Conservation (phyloP, 164 flowering plant genomes). For the Annona squamosa region DNA sequence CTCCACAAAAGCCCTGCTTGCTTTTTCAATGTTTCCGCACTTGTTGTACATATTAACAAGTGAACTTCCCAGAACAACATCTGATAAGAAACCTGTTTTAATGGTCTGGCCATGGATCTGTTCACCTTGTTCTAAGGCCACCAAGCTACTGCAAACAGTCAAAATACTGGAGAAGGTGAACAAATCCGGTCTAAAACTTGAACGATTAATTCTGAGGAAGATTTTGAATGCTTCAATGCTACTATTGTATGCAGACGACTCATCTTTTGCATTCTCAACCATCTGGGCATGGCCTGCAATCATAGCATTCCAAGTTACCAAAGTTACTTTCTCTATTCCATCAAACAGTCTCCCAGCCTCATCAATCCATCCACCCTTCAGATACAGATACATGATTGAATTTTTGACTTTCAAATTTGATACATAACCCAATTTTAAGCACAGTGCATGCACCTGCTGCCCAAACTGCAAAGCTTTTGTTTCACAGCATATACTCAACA, state of each 20-base stretch:
- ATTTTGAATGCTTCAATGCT: slow-evolving; percentile 63
- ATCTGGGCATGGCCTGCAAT: slow-evolving; percentile 76
- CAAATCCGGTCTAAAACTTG: slow-evolving; percentile 55
- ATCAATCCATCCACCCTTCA: slow-evolving; percentile 47
- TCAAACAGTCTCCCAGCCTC: slow-evolving; percentile 54
- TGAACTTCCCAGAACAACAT: slow-evolving; percentile 77
- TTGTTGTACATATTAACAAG: slow-evolving; percentile 64
- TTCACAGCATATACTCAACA: slow-evolving; percentile 59
- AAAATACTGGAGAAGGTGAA: slow-evolving; percentile 68
- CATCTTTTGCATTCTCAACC: slow-evolving; percentile 36
- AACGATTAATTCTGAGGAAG: slow-evolving; percentile 42
- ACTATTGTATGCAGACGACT: slow-evolving; percentile 30
- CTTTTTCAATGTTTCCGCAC: slow-evolving; percentile 53
- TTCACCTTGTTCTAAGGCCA: slow-evolving; percentile 71
- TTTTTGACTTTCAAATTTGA: slow-evolving; percentile 38
- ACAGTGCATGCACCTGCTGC: slow-evolving; percentile 53
- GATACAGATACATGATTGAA: slow-evolving; percentile 73
- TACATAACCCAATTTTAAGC: slow-evolving; percentile 47
- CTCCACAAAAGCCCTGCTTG: slow-evolving; percentile 50
- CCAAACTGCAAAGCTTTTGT: slow-evolving; percentile 43
- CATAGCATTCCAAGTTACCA: slow-evolving; percentile 80
- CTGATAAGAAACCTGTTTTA: slow-evolving; percentile 63
- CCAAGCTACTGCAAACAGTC: slow-evolving; percentile 54
- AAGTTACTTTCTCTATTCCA: slow-evolving; percentile 36
- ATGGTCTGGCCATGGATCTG: slow-evolving; percentile 74